Base-by-base conservation (phyloP, 2,329 filamentous ascomycete species). In the Cryphonectria naterciae region DNA sequence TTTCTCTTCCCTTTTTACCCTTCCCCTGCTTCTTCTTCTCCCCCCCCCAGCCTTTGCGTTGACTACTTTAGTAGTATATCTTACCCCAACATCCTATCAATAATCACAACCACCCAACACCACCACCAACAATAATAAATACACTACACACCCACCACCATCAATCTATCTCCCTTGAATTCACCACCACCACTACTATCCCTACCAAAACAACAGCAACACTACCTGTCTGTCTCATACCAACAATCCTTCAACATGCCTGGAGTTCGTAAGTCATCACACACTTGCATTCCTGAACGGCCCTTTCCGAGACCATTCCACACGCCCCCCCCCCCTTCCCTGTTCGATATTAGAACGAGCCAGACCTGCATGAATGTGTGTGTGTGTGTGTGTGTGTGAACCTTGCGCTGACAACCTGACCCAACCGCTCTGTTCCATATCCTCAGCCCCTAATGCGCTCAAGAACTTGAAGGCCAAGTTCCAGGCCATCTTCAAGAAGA, bases 401-500 rank as follows among this genome's bases (percentile, higher is more conserved):
- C n/a, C 22, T 13, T 10, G 11, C 49, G 65, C 76, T 78, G 72
- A 77, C 69, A 25, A 68, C 28, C n/a, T 25, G n/a, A 25, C 49
- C 49, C 15, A 7, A 11, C 7, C 11, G 11, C n/a, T 49, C 43
- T 22, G 5, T 22, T 22, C 43, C 17, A 49, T 49, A 19, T 49
- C n/a, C 4, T 43, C 74, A 88, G 86, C 86, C 68, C 79, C 82
- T 65, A 80, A 83, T 74, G 84, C 86, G 46, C 80, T 88, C 72
- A 84, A 85, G 77, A 87, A 87, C 80, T 75, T 88, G 75, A 87
- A 86, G 84, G 81, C 79, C 77, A 88, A 87, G 84, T 77, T 89
- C 77, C 86, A 85, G 83, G 80, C 81, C 74, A 79, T 82, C 79
- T 85, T 87, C 81, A 85, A 84, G 80, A 86, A 84, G 79, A 85